A percentile compares a stretch with the other conserved stretches of the same genome.
Conservation (phyloP, 495 filamentous ascomycete species). For the Stereocaulon alpinum region DNA sequence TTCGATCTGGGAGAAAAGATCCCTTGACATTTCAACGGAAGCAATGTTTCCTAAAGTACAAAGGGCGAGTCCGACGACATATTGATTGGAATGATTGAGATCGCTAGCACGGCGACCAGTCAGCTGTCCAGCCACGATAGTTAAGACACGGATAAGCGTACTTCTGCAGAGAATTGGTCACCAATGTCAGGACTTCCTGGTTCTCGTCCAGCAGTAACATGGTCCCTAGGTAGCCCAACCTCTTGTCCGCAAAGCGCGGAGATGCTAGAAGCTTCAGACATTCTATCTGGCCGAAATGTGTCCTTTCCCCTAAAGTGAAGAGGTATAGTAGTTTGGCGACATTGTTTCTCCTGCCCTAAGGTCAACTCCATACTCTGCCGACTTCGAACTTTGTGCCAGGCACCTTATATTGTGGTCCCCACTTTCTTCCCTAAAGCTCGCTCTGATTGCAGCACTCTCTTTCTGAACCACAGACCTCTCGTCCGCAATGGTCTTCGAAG, state of each 20-base stretch:
- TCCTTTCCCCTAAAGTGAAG: constrained; percentile 95
- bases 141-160: constrained; percentile 30
- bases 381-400: constrained; percentile 23
- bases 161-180: constrained; percentile 97
- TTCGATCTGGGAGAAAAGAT: constrained; percentile 92
- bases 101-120: constrained; percentile 47
- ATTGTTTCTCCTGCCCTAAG: constrained; percentile 76
- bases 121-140: not conserved
- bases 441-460: constrained; percentile 92
- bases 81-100: constrained; percentile 93
- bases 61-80: constrained; percentile 91
- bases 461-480: constrained; percentile 97
- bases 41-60: constrained; percentile 96
- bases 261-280: constrained; percentile 95
- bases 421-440: constrained; percentile 95
- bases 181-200: constrained; percentile 91
- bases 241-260: constrained; percentile 95
- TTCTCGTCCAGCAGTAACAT: constrained; percentile 97
- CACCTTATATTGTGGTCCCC: constrained; percentile 81
- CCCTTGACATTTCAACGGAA: constrained; percentile 96
- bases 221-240: constrained; percentile 88
- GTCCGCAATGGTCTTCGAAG: constrained; percentile 96
- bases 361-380: constrained; percentile 2
- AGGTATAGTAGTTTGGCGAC: constrained; percentile 96
- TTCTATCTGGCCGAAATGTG: constrained; percentile 99